These are phyloP conservation scores for Panus rudis DNA, from an alignment of 768 basidiomycete genomes.

Conservation along the genomic window DNA sequence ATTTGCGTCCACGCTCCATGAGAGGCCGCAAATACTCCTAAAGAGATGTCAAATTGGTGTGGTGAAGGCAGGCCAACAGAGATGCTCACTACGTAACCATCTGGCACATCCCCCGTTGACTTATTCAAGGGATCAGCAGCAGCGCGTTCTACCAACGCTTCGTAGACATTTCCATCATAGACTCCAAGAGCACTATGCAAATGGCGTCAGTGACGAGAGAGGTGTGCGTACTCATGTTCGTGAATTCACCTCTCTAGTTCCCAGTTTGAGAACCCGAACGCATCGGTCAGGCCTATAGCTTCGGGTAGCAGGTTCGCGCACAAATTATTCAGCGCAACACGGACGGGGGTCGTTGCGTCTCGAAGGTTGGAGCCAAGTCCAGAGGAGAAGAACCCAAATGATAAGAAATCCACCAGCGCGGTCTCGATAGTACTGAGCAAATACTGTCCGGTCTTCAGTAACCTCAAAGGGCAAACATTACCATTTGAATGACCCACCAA, in stretches of 20 bases:
- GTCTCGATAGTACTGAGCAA: constrained; percentile 51
- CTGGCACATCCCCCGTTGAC: constrained; percentile 38
- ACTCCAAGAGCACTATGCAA: constrained; percentile 51
- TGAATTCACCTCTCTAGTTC: constrained; percentile 53
- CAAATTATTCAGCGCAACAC: constrained; percentile 39
- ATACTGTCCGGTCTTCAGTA: constrained; percentile 34
- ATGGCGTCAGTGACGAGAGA: background rate
- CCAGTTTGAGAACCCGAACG: constrained; percentile 73
- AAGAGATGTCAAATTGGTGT: background rate
- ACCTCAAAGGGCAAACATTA: background rate
- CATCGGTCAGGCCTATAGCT: constrained; percentile 61
- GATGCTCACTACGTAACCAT: constrained; percentile 47
- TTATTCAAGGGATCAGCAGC: constrained; percentile 56
- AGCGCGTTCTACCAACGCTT: constrained; percentile 54
- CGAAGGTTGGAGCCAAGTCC: no score
- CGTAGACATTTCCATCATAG: constrained; percentile 58
- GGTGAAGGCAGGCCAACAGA: background rate
- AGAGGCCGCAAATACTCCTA: constrained; percentile 47
- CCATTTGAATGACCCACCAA: constrained; percentile 30
- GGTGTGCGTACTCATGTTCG: background rate
- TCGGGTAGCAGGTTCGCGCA: constrained; percentile 54
- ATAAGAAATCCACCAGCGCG: constrained; percentile 51
- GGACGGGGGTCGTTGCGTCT: no score
- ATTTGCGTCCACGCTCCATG: constrained; percentile 38
- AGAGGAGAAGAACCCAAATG: constrained; percentile 38